Conservation (phyloP, 2,329 filamentous ascomycete species). For the Colletotrichum gigasporum region DNA sequence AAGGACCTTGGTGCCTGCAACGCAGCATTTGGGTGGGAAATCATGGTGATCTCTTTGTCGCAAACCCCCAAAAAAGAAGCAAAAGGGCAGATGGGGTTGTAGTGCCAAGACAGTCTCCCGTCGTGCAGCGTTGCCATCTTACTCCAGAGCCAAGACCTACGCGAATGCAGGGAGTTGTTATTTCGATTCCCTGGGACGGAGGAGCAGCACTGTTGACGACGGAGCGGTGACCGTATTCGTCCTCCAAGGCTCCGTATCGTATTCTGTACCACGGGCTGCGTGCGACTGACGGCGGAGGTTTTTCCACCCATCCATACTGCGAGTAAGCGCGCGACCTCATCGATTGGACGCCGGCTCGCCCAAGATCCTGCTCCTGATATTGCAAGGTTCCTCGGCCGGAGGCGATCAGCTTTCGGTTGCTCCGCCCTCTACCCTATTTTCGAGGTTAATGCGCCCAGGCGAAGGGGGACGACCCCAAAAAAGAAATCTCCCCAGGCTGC, state of each 20-base stretch:
- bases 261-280: no score
- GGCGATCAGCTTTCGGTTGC: conserved; percentile 5
- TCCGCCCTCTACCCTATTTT: conserved; percentile 23
- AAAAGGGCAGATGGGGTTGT: neutral
- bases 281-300: no score
- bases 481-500: neutral
- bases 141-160: neutral
- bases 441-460: conserved; percentile 19
- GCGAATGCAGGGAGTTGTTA: neutral
- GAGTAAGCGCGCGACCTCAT: neutral
- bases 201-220: no score
- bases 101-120: conserved; percentile 23
- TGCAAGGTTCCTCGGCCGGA: conserved; percentile 3
- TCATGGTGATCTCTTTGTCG: conserved; percentile 2
- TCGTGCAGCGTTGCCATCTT: neutral
- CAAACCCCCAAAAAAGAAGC: conserved; percentile 5
- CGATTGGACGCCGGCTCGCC: conserved; percentile 18
- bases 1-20: neutral
- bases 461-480: neutral
- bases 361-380: conserved; percentile 10
- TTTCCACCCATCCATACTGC: neutral
- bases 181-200: no score
- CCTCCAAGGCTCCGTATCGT: no score
- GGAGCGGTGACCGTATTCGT: no score
- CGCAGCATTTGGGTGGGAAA: conserved; percentile 7